Evolutionary conservation across 1,284 basidiomycete genomes (phyloP).

Genomic region (Coniferiporia weirii): DNA sequence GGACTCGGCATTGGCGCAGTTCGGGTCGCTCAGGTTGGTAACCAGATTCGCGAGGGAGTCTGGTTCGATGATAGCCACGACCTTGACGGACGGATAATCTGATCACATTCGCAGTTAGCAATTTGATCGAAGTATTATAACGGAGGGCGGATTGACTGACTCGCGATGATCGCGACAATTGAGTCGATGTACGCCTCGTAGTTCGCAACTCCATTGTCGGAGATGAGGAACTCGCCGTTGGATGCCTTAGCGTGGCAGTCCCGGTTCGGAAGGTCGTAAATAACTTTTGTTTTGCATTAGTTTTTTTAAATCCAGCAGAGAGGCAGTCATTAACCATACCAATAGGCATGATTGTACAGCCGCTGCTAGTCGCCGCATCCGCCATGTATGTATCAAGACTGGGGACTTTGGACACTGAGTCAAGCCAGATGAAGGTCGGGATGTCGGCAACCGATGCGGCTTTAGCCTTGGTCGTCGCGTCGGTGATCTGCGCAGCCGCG

Average conservation of each 20-base stretch:
- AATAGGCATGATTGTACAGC: constrained; percentile 53
- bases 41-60: constrained; percentile 59
- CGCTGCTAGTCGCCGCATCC: constrained; percentile 41
- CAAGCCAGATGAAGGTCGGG: constrained; percentile 60
- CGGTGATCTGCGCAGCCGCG: constrained; percentile 45
- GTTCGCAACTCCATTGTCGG: constrained; percentile 48
- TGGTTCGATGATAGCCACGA: constrained; percentile 60
- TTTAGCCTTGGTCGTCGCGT: constrained; percentile 43
- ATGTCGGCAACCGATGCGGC: constrained; percentile 48
- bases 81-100: constrained; percentile 56
- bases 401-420: constrained; percentile 47
- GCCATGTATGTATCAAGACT: constrained; percentile 50
- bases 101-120: neutral
- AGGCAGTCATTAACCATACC: constrained; percentile 43
- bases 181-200: constrained; percentile 59
- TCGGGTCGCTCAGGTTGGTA: constrained; percentile 55
- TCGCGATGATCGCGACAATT: constrained; percentile 50
- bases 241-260: constrained; percentile 61
- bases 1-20: constrained; percentile 47
- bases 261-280: constrained; percentile 28
- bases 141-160: constrained; percentile 28
- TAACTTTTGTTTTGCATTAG: neutral
- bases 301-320: constrained; percentile 17
- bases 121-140: neutral
- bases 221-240: constrained; percentile 59